phyloP scores from a whole-genome alignment of 306 rosid species.

The Oxytropis ochrocephala region DNA sequence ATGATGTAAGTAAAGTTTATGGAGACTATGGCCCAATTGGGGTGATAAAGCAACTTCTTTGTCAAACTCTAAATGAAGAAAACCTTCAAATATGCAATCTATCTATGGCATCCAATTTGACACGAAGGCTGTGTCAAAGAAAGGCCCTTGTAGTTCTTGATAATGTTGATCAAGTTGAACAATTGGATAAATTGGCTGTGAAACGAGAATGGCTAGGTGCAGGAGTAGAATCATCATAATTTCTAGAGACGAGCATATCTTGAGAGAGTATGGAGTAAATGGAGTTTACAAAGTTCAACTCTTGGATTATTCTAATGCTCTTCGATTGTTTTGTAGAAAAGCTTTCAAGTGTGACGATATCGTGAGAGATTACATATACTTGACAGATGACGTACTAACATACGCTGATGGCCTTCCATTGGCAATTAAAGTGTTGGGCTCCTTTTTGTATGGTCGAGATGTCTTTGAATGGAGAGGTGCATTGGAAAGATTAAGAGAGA shows the following conservation, averaged over 20 bases:
- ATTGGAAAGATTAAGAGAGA: not conserved
- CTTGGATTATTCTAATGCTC: not conserved
- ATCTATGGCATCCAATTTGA: not conserved
- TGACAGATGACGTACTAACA: not conserved
- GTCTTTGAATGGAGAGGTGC: constrained; percentile 12
- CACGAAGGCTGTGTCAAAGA: not conserved
- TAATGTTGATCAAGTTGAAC: not conserved
- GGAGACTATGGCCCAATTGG: not conserved
- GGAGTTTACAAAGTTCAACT: not conserved
- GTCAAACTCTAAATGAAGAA: not conserved
- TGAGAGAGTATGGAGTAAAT: not conserved
- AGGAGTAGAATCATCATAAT: not conserved
- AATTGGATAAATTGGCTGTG: not conserved
- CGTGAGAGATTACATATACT: not conserved
- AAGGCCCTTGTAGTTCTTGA: constrained; percentile 2
- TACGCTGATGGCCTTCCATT: constrained; percentile 7
- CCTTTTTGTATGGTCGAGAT: not conserved
- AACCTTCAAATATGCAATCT: not conserved
- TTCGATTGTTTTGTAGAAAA: not conserved
- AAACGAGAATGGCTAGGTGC: not conserved
- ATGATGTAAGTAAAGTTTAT: not conserved
- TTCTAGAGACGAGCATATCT: constrained; percentile 11
- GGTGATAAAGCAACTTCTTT: constrained; percentile 3
- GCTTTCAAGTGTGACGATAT: constrained; percentile 14
- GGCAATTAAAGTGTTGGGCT: constrained; percentile 16